Evolutionary conservation across 2,329 filamentous ascomycete species (phyloP), one percentile per base, ranked within the genome.

Genomic region (Triangularia setosa): DNA sequence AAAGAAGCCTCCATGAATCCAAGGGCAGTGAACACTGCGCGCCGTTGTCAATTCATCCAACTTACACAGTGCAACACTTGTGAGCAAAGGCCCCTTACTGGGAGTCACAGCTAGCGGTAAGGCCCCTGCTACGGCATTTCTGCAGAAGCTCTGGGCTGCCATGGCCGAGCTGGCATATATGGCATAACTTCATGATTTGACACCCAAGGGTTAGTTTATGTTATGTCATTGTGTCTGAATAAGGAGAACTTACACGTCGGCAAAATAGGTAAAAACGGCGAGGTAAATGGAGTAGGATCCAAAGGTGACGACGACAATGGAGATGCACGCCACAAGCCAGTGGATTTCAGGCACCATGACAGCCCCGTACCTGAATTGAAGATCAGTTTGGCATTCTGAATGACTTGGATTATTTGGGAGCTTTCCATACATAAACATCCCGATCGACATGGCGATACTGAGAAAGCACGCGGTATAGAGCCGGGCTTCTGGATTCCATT

Each of bases 231-330:
- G 16, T 16, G 30, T 1, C 12, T 12, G 14, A 5, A n/a, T 12
- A 3, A 7, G 33, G 4, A 40, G 4, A 7, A 40, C 33, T 40
- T 40, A 40, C 33, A 89, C 89, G 73, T 97, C 93, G 21, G 93
- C 92, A 1, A 97, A 83, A 71, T 96, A 97, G 74, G 97, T 97
- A 79, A 97, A 97, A 0, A 92, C 91, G 2, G 93, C 89, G 1
- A 97, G 83, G 73, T 96, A 96, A 33, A 97, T 87, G 44, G 87
- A 89, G 75, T 92, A 94, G 68, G 97, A 96, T 27, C 93, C 90
- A 81, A 94, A 90, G 0, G 90, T 94, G 0, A 92, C 88, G 65
- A 92, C 84, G 0, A 83, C 86, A 35, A 97, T 82, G 0, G 84
- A 87, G 24, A 97, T 81, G 0, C 86, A 78, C 0, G 92, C 91